phyloP scores from a whole-genome alignment of 768 basidiomycete species.

The Coprinellus aureogranulatus region DNA sequence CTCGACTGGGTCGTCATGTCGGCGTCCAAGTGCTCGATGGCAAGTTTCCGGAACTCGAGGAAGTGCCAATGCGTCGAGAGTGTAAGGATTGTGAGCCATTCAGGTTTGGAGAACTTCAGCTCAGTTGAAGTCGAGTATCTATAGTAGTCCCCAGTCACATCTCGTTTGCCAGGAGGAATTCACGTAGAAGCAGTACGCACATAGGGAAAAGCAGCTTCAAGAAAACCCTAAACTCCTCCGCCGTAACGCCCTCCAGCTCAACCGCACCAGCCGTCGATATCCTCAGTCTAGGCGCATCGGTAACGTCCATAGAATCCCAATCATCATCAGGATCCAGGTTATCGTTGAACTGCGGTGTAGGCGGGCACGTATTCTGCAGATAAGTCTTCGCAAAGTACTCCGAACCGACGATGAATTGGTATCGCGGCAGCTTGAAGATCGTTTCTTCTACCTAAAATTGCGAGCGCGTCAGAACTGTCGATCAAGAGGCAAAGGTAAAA shows the following conservation, averaged over 20 bases:
- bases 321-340: background rate
- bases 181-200: background rate
- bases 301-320: too few species aligned
- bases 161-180: background rate
- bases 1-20: conserved; percentile 5
- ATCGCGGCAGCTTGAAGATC: background rate
- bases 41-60: conserved; percentile 6
- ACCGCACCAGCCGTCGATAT: background rate
- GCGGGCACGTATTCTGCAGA: too few species aligned
- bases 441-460: background rate
- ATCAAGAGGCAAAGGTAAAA: background rate
- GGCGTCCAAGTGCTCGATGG: background rate
- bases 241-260: background rate
- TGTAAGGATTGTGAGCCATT: conserved; percentile 8
- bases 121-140: background rate
- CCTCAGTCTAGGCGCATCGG: background rate
- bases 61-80: conserved; percentile 8
- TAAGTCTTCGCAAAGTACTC: background rate
- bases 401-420: background rate
- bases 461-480: background rate
- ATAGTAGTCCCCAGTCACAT: too few species aligned
- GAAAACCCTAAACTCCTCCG: background rate
- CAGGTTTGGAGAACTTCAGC: background rate
- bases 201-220: background rate
- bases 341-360: background rate